Base-by-base conservation (phyloP, 2,329 filamentous ascomycete species). In the Xylaria sp. region DNA sequence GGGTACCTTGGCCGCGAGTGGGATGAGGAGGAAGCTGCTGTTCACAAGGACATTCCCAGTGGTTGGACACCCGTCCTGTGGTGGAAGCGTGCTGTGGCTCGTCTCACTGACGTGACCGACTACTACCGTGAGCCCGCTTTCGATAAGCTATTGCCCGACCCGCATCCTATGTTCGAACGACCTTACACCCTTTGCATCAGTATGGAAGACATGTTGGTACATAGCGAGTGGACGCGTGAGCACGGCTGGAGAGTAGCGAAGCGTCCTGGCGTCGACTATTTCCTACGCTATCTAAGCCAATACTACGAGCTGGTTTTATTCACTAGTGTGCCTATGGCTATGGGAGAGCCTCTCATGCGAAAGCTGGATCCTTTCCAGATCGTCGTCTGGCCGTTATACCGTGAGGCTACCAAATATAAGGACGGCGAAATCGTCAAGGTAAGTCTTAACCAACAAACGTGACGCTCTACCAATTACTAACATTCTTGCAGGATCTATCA, bases 301-400 rank as follows among this genome's bases (percentile, higher is more conserved):
- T 98, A 99, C 86, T 99, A 97, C 78, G 96, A 99, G 81, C 86
- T 99, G 63, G 96, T 98, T 60, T 89, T 99, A 72, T 99, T 98
- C 83, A 99, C 96, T 36, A 93, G 89, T 45, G 91, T 96, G 55
- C 94, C 95, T 0, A 93, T 90, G 76, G 90, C 89, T 76, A 91
- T 93, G 78, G 95, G 90, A 32, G 94, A 97, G 74, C 93, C 93
- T 28, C 87, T 99, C 60, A 89, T 97, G 72, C 90, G 93, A 76
- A 99, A 99, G 82, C 85, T 99, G 68, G 96, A 99, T 78, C 96
- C 95, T 41, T 98, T 92, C 85, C 93, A 91, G 76, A 93, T 98
- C 79, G 94, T 98, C 79, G 91, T 94, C 83, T 98, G 94, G 92
- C 94, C 94, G 1, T 84, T 99, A 56, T 98, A 93, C 85, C 89